Conservation (phyloP, 2,329 filamentous ascomycete species). For the Hymenoscyphus repandus region DNA sequence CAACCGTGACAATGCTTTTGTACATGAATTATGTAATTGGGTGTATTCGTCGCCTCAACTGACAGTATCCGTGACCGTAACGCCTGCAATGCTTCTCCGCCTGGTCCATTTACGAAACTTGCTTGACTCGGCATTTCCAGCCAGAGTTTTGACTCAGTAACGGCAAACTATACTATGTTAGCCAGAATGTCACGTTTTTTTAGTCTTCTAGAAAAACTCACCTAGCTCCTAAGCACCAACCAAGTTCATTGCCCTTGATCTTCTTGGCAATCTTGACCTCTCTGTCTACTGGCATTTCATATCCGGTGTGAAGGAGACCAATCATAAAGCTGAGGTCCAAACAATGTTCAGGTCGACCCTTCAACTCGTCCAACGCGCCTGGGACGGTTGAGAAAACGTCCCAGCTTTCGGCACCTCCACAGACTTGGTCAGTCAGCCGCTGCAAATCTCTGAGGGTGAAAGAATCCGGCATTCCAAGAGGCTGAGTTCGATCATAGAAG, state of each 20-base stretch:
- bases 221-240: conserved; percentile 97
- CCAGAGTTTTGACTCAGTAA: conserved; percentile 76
- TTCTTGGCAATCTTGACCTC: conserved; percentile 99
- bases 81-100: conserved; percentile 24
- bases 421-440: conserved; percentile 79
- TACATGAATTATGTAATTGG: conserved; percentile 8
- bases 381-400: conserved; percentile 72
- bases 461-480: conserved; percentile 95
- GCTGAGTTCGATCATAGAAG: conserved; percentile 92
- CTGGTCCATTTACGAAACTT: conserved; percentile 53
- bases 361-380: conserved; percentile 73
- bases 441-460: conserved; percentile 90
- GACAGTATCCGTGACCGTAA: conserved; percentile 2
- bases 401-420: conserved; percentile 73
- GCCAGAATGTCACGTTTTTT: conserved; percentile 10
- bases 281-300: conserved; percentile 94
- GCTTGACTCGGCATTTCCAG: conserved; percentile 82
- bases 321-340: conserved; percentile 97
- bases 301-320: conserved; percentile 85
- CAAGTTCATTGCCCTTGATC: conserved; percentile 93
- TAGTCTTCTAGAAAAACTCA: conserved; percentile 40
- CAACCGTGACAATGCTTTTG: too few species aligned
- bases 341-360: conserved; percentile 82
- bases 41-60: not conserved
- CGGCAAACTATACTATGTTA: conserved; percentile 62